Conservation (phyloP, 306 rosid genomes). For the Castanospermum australe region DNA sequence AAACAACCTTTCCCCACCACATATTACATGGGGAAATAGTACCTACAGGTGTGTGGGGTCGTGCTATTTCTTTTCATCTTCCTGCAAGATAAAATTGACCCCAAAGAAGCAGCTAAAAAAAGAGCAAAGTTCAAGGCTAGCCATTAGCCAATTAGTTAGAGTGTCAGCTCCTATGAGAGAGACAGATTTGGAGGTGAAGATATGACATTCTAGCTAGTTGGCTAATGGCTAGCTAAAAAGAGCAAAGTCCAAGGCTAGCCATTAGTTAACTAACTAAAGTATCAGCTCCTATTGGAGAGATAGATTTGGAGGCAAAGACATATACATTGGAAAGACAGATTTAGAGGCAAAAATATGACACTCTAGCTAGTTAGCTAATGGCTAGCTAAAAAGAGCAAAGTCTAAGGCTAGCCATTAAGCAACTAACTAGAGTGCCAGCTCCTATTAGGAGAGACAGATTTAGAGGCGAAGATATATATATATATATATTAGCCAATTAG, state of each 20-base stretch:
- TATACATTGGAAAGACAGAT: too few species aligned
- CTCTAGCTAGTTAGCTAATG: too few species aligned
- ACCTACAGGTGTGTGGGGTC: conserved; percentile 32
- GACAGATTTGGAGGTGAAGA: background rate
- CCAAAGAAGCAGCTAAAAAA: background rate
- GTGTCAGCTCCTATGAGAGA: background rate
- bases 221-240: too few species aligned
- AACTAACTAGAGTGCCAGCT: too few species aligned
- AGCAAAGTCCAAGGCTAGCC: too few species aligned
- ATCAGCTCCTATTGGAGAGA: background rate
- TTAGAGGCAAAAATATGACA: too few species aligned
- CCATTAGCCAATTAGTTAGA: background rate
- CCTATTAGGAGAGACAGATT: too few species aligned
- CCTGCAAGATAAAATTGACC: background rate
- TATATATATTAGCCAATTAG: too few species aligned
- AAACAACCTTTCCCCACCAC: conserved; percentile 39
- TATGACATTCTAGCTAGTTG: too few species aligned
- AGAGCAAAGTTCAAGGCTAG: background rate
- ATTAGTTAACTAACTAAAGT: too few species aligned
- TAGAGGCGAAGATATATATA: too few species aligned
- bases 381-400: background rate
- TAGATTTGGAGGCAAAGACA: background rate
- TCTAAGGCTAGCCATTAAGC: background rate
- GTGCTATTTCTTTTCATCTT: conserved; percentile 13
- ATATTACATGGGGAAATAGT: conserved; percentile 28